These are phyloP conservation scores for Aspergillus ochraceoroseus DNA, from an alignment of 2,329 filamentous ascomycete genomes.

Conservation along the genomic window DNA sequence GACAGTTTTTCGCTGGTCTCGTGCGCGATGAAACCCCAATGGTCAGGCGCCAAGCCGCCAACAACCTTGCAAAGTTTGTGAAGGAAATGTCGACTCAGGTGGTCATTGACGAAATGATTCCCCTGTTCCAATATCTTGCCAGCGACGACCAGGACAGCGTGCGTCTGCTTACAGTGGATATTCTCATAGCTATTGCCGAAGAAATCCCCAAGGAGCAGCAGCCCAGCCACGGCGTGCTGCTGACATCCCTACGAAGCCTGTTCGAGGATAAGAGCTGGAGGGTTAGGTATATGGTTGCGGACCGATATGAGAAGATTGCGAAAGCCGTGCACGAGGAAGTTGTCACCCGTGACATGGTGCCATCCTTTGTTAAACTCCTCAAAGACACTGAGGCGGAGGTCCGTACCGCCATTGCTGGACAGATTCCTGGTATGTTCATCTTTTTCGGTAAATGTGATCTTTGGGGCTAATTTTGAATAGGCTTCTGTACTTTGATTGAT, in stretches of 20 bases:
- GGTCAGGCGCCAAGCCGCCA: slow-evolving; percentile 94
- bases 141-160: slow-evolving; percentile 98
- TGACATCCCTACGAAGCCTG: slow-evolving; percentile 83
- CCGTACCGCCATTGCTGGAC: slow-evolving; percentile 90
- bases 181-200: slow-evolving; percentile 93
- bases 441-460: slow-evolving; percentile 5
- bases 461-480: slow-evolving; percentile 41
- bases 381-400: slow-evolving; percentile 99
- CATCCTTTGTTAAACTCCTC: slow-evolving; percentile 92
- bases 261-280: slow-evolving; percentile 99
- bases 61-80: slow-evolving; percentile 94
- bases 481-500: slow-evolving; percentile 89
- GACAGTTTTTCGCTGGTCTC: slow-evolving; percentile 84
- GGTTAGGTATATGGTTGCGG: slow-evolving; percentile 98
- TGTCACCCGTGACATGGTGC: slow-evolving; percentile 85
- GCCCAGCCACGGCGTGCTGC: slow-evolving; percentile 85
- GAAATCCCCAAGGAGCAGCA: slow-evolving; percentile 98
- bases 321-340: slow-evolving; percentile 98
- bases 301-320: slow-evolving; percentile 98
- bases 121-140: slow-evolving; percentile 93
- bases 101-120: slow-evolving; percentile 98
- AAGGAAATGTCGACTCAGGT: slow-evolving; percentile 90
- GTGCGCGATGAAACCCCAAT: slow-evolving; percentile 99
- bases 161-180: slow-evolving; percentile 88
- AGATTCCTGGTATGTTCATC: slow-evolving; percentile 68